These are phyloP conservation scores for Ceratocystis destructans DNA, from an alignment of 2,329 filamentous ascomycete species.

Conservation along the genomic window DNA sequence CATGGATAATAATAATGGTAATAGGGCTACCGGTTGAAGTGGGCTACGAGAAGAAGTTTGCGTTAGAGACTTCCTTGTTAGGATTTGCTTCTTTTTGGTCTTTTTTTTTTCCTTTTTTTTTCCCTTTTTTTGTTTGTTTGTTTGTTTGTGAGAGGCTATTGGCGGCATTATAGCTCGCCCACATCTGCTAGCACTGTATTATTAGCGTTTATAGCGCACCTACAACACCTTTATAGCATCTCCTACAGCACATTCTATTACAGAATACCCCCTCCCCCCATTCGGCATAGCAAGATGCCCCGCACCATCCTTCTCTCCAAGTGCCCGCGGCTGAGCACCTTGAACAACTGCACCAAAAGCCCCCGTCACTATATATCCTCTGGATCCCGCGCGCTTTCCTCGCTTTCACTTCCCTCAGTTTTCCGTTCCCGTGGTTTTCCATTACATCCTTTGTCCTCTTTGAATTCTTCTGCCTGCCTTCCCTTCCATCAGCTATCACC, in stretches of 20 bases:
- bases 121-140: not conserved
- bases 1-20: not conserved
- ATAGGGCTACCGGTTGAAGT: slow-evolving; percentile 4
- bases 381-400: slow-evolving; percentile 13
- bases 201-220: no score
- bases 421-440: slow-evolving; percentile 16
- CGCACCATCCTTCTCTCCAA: slow-evolving; percentile 29
- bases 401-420: slow-evolving; percentile 20
- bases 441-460: slow-evolving; percentile 15
- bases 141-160: not conserved
- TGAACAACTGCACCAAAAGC: slow-evolving; percentile 9
- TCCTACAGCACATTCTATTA: no score
- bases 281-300: slow-evolving; percentile 28
- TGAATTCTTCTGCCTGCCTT: slow-evolving; percentile 9
- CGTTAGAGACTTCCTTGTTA: not conserved
- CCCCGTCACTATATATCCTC: slow-evolving; percentile 14
- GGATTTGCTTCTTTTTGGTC: not conserved
- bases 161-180: no score
- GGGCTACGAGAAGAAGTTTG: not conserved
- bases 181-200: no score
- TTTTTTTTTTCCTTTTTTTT: not conserved
- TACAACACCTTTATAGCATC: no score
- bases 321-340: slow-evolving; percentile 12
- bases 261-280: no score
- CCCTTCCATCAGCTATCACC: slow-evolving; percentile 1